phyloP scores from a whole-genome alignment of 2,329 filamentous ascomycete genomes.

The Fusarium udum region DNA sequence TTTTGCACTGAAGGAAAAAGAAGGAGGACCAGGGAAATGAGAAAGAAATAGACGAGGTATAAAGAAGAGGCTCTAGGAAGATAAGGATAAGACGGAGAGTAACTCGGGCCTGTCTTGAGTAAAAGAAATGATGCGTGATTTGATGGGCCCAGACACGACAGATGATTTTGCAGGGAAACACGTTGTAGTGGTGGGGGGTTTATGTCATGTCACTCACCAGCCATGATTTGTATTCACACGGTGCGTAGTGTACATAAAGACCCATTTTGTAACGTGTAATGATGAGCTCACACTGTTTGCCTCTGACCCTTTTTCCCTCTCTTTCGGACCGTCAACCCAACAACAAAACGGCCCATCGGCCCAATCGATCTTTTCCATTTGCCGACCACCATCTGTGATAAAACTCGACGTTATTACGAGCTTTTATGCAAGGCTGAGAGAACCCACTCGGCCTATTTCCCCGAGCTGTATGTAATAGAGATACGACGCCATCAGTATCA shows the following conservation, averaged over 20 bases:
- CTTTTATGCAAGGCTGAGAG: constrained; percentile 38
- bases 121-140: constrained; percentile 46
- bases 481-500: neutral
- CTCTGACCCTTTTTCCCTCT: neutral
- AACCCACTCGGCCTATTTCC: constrained; percentile 27
- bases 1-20: constrained; percentile 26
- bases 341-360: constrained; percentile 36
- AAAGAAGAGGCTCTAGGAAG: constrained; percentile 18
- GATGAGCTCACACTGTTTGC: constrained; percentile 2
- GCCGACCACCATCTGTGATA: constrained; percentile 22
- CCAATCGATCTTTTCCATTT: constrained; percentile 39
- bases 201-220: constrained; percentile 40
- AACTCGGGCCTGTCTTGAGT: constrained; percentile 31
- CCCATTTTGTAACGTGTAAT: constrained; percentile 8
- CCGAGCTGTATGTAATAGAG: constrained; percentile 12
- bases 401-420: constrained; percentile 27
- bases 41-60: constrained; percentile 23
- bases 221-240: constrained; percentile 20
- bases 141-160: constrained; percentile 37
- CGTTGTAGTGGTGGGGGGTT: constrained; percentile 41
- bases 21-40: neutral
- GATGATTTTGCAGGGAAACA: constrained; percentile 40
- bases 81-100: constrained; percentile 36
- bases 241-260: rapidly evolving
- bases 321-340: constrained; percentile 36